Evolutionary conservation across 129 eudicot species (phyloP), one percentile per base, ranked within the genome.

Genomic region (Dittrichia graveolens): DNA sequence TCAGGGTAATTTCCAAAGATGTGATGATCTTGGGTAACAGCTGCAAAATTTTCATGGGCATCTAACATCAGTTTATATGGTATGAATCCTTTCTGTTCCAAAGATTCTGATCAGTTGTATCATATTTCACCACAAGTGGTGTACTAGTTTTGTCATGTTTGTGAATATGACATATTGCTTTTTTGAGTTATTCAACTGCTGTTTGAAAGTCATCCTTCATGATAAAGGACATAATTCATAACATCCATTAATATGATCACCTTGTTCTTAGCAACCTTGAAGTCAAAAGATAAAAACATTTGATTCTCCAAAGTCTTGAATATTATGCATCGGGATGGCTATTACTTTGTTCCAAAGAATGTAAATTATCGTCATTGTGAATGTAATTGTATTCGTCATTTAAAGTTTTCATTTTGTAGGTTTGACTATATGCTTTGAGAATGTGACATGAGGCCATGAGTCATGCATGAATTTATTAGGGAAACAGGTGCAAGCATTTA

Each of bases 161-260:
- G 54, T 72, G 48, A 19, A 16, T 40, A 54, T 55, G 66, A 34
- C 45, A 56, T 44, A 71, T 11, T 71, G 53, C 66, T 71, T 54
- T 6, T 18, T 55, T 42, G 75, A 55, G n/a, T 18, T 54, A 7
- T 18, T 56, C 16, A 10, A 4, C 41, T 34, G 13, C 3, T 67
- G 60, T 48, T 47, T 9, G 60, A 49, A 18, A 18, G 50, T 55
- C 18, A 64, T 7, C 4, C 45, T 11, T 67, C 44, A 3, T 12
- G 13, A 48, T 1, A 43, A 40, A n/a, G 46, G 24, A n/a, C 10
- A 40, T 24, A 5, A 35, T 2, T 61, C 24, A 61, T 3, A 8
- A 9, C 3, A 47, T 47, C 12, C 13, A 48, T 48, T 48, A 48
- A 48, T 48, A 48, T 48, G 54, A 11, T 48, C 14, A 48, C 54